These are phyloP conservation scores for Trypanosoma vivax DNA, from an alignment of 208 protist species.

Conservation along the genomic window DNA sequence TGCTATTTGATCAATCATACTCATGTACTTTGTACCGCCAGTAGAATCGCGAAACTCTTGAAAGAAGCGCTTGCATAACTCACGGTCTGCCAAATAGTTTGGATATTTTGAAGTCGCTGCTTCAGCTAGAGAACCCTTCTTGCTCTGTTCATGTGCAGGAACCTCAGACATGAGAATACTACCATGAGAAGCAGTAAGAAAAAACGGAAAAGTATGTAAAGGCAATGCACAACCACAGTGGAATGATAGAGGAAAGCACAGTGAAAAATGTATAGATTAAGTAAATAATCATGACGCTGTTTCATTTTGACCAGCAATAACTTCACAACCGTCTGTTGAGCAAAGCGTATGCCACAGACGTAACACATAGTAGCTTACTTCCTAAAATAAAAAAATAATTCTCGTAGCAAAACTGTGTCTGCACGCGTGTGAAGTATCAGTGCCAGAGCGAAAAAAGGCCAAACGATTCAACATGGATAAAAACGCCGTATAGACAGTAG, in stretches of 20 bases:
- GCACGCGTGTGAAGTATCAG: too few relatives aligned
- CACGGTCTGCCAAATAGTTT: conserved; percentile 73
- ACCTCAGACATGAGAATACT: conserved; percentile 7
- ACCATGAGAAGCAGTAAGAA: not conserved
- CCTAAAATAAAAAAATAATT: too few relatives aligned
- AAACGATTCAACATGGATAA: too few relatives aligned
- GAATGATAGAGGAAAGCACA: conserved; percentile 3
- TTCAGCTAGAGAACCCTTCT: conserved; percentile 31
- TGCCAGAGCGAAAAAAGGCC: too few relatives aligned
- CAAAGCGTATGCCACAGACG: too few relatives aligned
- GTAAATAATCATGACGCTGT: too few relatives aligned
- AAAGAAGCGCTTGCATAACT: conserved; percentile 65
- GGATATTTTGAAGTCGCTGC: conserved; percentile 72
- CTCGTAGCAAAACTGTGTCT: too few relatives aligned
- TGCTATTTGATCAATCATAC: conserved; percentile 34
- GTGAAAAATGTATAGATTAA: conserved; percentile 20
- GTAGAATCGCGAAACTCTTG: conserved; percentile 49
- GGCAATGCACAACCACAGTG: not conserved
- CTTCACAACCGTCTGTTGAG: too few relatives aligned
- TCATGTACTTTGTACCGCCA: conserved; percentile 49
- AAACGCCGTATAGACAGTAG: too few relatives aligned
- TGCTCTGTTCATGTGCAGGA: conserved; percentile 1
- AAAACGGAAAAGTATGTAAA: not conserved
- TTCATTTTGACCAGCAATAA: too few relatives aligned
- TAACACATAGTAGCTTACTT: too few relatives aligned